phyloP scores from a whole-genome alignment of 495 filamentous ascomycete genomes.

The Aeminium ludgeri region DNA sequence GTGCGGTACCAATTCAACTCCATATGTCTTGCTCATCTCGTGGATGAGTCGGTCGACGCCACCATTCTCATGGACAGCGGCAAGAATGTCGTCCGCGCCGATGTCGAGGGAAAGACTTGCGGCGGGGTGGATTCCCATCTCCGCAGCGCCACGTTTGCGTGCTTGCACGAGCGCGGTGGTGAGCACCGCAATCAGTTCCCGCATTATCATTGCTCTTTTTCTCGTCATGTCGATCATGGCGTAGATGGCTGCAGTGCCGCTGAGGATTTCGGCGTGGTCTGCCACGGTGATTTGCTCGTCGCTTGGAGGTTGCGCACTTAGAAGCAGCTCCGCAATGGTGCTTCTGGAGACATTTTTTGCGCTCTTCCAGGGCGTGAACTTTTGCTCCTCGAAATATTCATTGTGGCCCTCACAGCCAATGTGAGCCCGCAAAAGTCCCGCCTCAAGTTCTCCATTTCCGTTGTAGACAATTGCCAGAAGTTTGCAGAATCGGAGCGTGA shows the following conservation, averaged over 20 bases:
- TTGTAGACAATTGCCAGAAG: slow-evolving; percentile 54
- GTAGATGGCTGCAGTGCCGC: slow-evolving; percentile 71
- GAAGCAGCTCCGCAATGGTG: slow-evolving; percentile 45
- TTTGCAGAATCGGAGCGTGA: slow-evolving; percentile 61
- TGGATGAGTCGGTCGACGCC: slow-evolving; percentile 17
- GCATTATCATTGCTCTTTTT: slow-evolving; percentile 74
- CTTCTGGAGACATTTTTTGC: slow-evolving; percentile 1
- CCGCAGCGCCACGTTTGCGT: slow-evolving; percentile 77
- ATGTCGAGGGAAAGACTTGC: slow-evolving; percentile 35
- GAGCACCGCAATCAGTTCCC: slow-evolving; percentile 66
- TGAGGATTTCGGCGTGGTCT: slow-evolving; percentile 60
- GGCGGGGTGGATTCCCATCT: slow-evolving; percentile 86
- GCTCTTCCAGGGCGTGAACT: not conserved
- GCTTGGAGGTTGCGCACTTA: slow-evolving; percentile 49
- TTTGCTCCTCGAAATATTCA: not conserved
- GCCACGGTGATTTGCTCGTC: slow-evolving; percentile 27
- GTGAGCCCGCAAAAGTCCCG: slow-evolving; percentile 37
- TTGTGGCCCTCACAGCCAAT: slow-evolving; percentile 2
- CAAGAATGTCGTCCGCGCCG: not conserved
- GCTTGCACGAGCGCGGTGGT: slow-evolving; percentile 82
- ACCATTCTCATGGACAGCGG: not conserved
- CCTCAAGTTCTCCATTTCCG: slow-evolving; percentile 48
- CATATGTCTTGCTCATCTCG: slow-evolving; percentile 19
- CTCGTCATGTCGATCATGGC: slow-evolving; percentile 58
- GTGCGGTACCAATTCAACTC: slow-evolving; percentile 8